Evolutionary conservation across 768 basidiomycete species (phyloP).

Genomic region (Phaffia australis): DNA sequence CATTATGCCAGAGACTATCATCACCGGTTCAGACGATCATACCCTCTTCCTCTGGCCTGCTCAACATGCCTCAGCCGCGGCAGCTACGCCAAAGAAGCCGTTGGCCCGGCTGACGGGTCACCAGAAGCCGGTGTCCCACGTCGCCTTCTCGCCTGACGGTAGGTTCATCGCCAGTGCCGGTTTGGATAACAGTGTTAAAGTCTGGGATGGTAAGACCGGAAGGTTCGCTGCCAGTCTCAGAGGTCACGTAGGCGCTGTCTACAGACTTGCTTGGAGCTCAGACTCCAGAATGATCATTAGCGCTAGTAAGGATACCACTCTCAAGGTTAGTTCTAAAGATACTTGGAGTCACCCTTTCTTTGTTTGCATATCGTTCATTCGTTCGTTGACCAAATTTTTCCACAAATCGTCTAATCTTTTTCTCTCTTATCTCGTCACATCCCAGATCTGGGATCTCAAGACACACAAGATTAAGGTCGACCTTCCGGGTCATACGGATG

Average conservation of each 20-base stretch:
- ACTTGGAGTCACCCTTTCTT: neutral
- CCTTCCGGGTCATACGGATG: slow-evolving; percentile 90
- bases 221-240: slow-evolving; percentile 83
- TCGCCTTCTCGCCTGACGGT: slow-evolving; percentile 89
- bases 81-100: slow-evolving; percentile 48
- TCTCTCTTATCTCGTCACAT: slow-evolving; percentile 12
- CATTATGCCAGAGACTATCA: slow-evolving; percentile 71
- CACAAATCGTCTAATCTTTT: neutral
- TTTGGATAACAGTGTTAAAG: slow-evolving; percentile 78
- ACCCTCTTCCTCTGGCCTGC: slow-evolving; percentile 83
- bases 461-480: slow-evolving; percentile 91
- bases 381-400: neutral
- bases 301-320: slow-evolving; percentile 88
- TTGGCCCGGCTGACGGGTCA: slow-evolving; percentile 78
- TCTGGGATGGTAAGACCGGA: slow-evolving; percentile 67
- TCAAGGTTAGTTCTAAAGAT: slow-evolving; percentile 55
- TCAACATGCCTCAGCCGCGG: slow-evolving; percentile 39
- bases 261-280: slow-evolving; percentile 87
- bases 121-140: slow-evolving; percentile 86
- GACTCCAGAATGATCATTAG: slow-evolving; percentile 85
- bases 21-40: slow-evolving; percentile 95
- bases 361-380: neutral
- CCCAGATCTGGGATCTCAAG: slow-evolving; percentile 87
- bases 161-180: slow-evolving; percentile 81
- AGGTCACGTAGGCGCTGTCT: slow-evolving; percentile 89